A percentile compares a stretch with the other conserved stretches of the same genome.
These are phyloP conservation scores for Sporothrix schenckii DNA, from an alignment of 2,329 filamentous ascomycete species.

Conservation along the genomic window DNA sequence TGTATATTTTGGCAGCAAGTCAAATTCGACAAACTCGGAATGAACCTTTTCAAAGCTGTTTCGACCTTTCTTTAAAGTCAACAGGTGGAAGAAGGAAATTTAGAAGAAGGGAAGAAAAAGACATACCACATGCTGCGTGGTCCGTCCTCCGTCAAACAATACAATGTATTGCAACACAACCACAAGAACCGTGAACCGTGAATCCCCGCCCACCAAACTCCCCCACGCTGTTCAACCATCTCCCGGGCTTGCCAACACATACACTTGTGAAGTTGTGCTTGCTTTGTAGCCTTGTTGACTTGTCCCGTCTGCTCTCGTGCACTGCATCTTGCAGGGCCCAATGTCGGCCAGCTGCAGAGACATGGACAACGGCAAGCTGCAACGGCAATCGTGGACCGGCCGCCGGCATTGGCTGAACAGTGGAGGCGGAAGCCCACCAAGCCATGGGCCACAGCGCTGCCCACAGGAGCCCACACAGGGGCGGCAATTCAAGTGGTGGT, in stretches of 20 bases:
- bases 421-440: no score
- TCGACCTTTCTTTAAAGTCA: no score
- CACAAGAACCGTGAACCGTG: neutral
- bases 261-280: neutral
- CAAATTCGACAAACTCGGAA: neutral
- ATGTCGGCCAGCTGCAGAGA: neutral
- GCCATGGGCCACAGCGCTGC: neutral
- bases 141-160: neutral
- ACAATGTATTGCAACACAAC: neutral
- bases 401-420: conserved; percentile 11
- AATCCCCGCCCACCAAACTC: neutral
- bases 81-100: no score
- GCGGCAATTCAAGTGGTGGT: conserved; percentile 9
- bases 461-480: neutral
- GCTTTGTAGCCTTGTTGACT: neutral
- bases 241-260: conserved; percentile 22
- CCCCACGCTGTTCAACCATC: neutral
- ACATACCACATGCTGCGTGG: no score
- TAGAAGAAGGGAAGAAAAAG: neutral
- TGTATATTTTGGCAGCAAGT: no score
- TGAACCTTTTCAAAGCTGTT: no score
- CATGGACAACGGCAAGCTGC: neutral
- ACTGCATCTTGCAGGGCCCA: neutral
- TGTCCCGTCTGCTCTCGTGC: conserved; percentile 1
- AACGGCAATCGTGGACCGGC: conserved; percentile 18